Evolutionary conservation across 495 filamentous ascomycete species (phyloP), one percentile per base, ranked within the genome.

Genomic region (Aspergillus conjunctus): DNA sequence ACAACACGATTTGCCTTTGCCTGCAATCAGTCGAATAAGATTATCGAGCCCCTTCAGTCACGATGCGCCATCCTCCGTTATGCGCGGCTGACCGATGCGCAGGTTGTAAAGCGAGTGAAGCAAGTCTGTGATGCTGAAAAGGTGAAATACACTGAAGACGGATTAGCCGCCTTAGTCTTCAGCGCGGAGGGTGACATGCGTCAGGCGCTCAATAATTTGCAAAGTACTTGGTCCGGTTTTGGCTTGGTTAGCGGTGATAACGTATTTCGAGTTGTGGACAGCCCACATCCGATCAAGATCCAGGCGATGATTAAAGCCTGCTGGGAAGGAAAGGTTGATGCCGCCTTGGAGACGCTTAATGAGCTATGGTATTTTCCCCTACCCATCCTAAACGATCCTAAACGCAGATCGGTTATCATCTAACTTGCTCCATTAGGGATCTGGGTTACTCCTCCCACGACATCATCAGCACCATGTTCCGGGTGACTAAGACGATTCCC

Each of bases 401-500:
- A 21, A 48, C 5, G 39, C 17, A 22, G 12, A 22, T 18, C 21
- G 21, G 5, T 12, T 5, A 48, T 21, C 17, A 30, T 22, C 67
- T 73, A 54, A 73, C 30, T 31, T 7, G 50, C 34, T 60, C 7
- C n/a, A 17, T n/a, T 59, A 85, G 82, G 83, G 84, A 85, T 41
- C 79, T 97, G 59, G 94, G 94, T 7, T 99, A 99, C 71, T 93
- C 89, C 10, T 92, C 91, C 55, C 92, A 98, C 72, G 94, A 99
- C 69, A 97, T 99, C 63, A 93, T 99, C 68, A 92, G 89, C 71
- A 98, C 93, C 22, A 99, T 99, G 94, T 99, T 99, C 77, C 86
- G 88, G 67, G 94, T 99, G 56, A 97, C 95, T 20, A 99, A 99
- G 78, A 94, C 91, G 5, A 90, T 96, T 45, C 87, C 89, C 1